A percentile compares a stretch with the other conserved stretches of the same genome.
These are phyloP conservation scores for Magnusiomyces paraingens DNA, from an alignment of 1,139 yeast genomes.

Conservation along the genomic window DNA sequence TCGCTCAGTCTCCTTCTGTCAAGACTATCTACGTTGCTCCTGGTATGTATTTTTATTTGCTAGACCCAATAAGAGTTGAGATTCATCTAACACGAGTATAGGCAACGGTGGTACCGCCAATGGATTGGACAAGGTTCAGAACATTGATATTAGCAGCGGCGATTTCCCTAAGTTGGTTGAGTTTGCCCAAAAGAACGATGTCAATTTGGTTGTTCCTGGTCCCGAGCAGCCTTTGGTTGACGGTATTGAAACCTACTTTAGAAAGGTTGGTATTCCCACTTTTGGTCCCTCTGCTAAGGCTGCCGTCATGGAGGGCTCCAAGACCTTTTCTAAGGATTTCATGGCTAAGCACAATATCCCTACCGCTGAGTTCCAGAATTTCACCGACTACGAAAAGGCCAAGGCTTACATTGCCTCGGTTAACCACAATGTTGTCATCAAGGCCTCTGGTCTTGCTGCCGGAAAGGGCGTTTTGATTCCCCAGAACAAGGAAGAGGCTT, in stretches of 20 bases:
- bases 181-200: conserved; percentile 62
- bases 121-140: conserved; percentile 50
- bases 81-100: not conserved
- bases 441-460: conserved; percentile 97
- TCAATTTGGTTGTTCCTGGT: conserved; percentile 86
- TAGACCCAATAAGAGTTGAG: not conserved
- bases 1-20: conserved; percentile 71
- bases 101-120: conserved; percentile 78
- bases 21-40: conserved; percentile 83
- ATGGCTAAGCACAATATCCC: conserved; percentile 92
- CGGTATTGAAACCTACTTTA: conserved; percentile 71
- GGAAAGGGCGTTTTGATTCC: conserved; percentile 99
- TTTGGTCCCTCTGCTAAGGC: conserved; percentile 93
- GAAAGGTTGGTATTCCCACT: conserved; percentile 78
- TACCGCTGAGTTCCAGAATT: conserved; percentile 83
- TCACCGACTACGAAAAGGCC: conserved; percentile 70
- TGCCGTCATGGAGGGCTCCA: conserved; percentile 95
- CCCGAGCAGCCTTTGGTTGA: conserved; percentile 99
- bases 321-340: conserved; percentile 88
- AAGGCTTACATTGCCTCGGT: conserved; percentile 57
- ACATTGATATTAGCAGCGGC: conserved; percentile 55
- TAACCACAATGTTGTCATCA: conserved; percentile 78
- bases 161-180: conserved; percentile 37
- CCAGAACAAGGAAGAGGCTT: conserved; percentile 73
- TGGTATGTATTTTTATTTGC: conserved; percentile 38